A percentile compares a stretch with the other conserved stretches of the same genome.
Conservation (phyloP, 2,329 filamentous ascomycete genomes). For the Stagonosporopsis vannaccii region DNA sequence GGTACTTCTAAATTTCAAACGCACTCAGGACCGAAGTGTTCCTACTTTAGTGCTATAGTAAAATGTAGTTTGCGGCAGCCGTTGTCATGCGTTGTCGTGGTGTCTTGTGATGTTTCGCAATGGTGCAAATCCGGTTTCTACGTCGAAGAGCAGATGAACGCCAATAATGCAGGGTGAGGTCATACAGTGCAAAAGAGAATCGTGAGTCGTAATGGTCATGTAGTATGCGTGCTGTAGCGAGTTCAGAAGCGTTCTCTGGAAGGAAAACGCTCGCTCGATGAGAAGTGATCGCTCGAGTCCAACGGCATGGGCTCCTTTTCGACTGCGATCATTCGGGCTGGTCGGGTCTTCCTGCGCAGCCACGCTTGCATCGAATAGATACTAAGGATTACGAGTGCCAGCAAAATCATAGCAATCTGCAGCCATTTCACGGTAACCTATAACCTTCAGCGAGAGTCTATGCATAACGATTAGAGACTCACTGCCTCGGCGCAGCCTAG, state of each 20-base stretch:
- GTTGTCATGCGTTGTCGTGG: neutral
- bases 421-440: slow-evolving; percentile 41
- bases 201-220: slow-evolving; percentile 12
- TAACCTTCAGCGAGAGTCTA: neutral
- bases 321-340: slow-evolving; percentile 2
- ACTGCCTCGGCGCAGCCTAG: slow-evolving; percentile 40
- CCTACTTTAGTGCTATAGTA: neutral
- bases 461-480: slow-evolving; percentile 11
- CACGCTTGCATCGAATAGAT: slow-evolving; percentile 35
- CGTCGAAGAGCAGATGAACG: neutral
- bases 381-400: slow-evolving; percentile 26
- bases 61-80: neutral
- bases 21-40: neutral
- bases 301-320: slow-evolving; percentile 16
- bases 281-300: slow-evolving; percentile 3
- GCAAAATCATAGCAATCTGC: slow-evolving; percentile 34
- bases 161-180: slow-evolving; percentile 7
- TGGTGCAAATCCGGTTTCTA: neutral
- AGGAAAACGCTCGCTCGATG: slow-evolving; percentile 2
- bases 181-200: slow-evolving; percentile 2
- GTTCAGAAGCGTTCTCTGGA: neutral
- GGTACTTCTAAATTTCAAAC: too few relatives aligned
- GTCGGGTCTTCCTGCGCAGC: slow-evolving; percentile 30
- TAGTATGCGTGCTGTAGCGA: neutral
- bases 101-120: neutral